Conservation (phyloP, 768 basidiomycete genomes). For the Bullera alba region DNA sequence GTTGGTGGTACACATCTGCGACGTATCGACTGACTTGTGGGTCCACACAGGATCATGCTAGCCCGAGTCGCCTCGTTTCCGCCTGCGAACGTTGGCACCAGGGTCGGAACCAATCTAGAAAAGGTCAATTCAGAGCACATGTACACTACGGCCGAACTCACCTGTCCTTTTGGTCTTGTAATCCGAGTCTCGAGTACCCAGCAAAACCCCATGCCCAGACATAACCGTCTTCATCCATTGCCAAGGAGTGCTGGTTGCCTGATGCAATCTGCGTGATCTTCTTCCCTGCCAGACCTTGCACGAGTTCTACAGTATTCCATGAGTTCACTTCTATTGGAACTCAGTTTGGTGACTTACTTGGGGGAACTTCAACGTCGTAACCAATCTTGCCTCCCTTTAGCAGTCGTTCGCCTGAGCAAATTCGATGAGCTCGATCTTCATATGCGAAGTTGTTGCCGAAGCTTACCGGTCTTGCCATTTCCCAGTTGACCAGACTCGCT, state of each 20-base stretch:
- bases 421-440: constrained; percentile 1
- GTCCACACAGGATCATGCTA: constrained; percentile 64
- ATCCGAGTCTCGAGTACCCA: constrained; percentile 76
- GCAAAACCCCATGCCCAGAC: constrained; percentile 41
- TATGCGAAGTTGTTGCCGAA: not conserved
- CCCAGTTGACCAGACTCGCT: constrained; percentile 89
- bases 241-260: constrained; percentile 80
- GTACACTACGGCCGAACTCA: constrained; percentile 42
- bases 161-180: constrained; percentile 54
- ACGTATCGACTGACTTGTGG: constrained; percentile 54
- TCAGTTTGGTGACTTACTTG: constrained; percentile 21
- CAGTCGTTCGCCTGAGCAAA: constrained; percentile 61
- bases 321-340: constrained; percentile 1
- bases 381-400: constrained; percentile 75
- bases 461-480: constrained; percentile 73
- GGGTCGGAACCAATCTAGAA: constrained; percentile 59
- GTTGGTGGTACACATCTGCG: not conserved
- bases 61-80: constrained; percentile 61
- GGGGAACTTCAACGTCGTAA: constrained; percentile 60
- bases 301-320: constrained; percentile 53
- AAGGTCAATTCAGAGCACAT: constrained; percentile 5
- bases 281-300: constrained; percentile 64
- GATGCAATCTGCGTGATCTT: constrained; percentile 74
- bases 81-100: constrained; percentile 80
- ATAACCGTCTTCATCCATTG: constrained; percentile 58